Evolutionary conservation across 495 filamentous ascomycete species (phyloP).

Genomic region (Aspergillus carlsbadensis): DNA sequence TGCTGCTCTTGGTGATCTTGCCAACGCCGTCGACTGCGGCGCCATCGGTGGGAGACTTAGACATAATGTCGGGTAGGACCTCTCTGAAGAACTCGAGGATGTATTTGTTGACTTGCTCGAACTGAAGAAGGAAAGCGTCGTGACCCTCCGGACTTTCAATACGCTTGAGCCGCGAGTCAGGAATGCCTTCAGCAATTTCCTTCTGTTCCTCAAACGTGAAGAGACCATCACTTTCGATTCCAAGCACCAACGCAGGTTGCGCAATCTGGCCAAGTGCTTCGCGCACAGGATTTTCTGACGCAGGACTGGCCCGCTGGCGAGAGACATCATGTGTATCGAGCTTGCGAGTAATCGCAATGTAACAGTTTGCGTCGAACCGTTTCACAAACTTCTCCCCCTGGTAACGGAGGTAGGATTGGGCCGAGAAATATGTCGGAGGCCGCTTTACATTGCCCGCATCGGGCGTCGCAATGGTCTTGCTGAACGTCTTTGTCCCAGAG

Average conservation of each 20-base stretch:
- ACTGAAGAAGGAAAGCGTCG: constrained; percentile 94
- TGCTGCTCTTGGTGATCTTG: constrained; percentile 72
- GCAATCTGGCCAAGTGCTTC: constrained; percentile 77
- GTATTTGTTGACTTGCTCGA: constrained; percentile 91
- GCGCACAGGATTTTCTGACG: constrained; percentile 53
- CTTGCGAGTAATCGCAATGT: constrained; percentile 97
- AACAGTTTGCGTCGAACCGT: constrained; percentile 96
- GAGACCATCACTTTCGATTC: constrained; percentile 91
- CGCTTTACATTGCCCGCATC: constrained; percentile 37
- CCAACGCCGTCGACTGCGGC: constrained; percentile 37
- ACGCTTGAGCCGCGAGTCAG: constrained; percentile 69
- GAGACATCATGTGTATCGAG: constrained; percentile 98
- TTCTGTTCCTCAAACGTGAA: constrained; percentile 97
- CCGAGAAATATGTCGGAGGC: constrained; percentile 88
- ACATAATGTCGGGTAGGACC: constrained; percentile 84
- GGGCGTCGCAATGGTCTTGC: constrained; percentile 24
- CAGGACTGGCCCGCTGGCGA: constrained; percentile 55
- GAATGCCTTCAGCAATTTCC: constrained; percentile 81
- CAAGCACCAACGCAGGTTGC: constrained; percentile 85
- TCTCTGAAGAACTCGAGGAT: constrained; percentile 82
- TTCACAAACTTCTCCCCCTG: constrained; percentile 96
- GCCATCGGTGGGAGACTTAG: constrained; percentile 48
- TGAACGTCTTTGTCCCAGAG: constrained; percentile 60
- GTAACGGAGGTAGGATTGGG: constrained; percentile 97
- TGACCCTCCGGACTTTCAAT: constrained; percentile 95